Percentiles rank a stretch among this genome's conserved stretches.
Conservation (phyloP, 176 grass and related monocot species). For the Ampelocalamus luodianensis region DNA sequence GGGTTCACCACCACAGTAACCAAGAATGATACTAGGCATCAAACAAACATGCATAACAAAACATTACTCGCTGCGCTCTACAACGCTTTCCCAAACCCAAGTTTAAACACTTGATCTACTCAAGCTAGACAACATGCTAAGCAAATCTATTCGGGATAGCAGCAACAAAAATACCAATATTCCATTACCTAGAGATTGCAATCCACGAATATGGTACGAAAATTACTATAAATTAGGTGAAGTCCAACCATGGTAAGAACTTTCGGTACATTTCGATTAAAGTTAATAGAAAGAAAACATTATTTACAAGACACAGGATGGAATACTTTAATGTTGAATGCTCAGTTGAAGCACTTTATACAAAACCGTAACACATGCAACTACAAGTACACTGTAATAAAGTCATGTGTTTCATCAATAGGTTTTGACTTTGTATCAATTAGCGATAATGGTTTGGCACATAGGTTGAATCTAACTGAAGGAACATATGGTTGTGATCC, state of each 20-base stretch:
- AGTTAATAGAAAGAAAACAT: neutral
- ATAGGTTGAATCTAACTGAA: constrained; percentile 12
- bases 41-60: too few species aligned
- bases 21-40: too few species aligned
- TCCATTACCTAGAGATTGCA: neutral
- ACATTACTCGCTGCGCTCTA: too few species aligned
- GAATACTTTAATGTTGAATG: constrained; percentile 9
- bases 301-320: constrained; percentile 11
- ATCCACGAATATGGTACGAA: neutral
- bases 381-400: constrained; percentile 17
- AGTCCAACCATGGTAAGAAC: neutral
- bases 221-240: neutral
- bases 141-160: too few species aligned
- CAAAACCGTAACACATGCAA: neutral
- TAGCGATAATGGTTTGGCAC: neutral
- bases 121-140: too few species aligned
- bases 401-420: constrained; percentile 5
- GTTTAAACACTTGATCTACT: too few species aligned
- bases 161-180: neutral
- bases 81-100: too few species aligned
- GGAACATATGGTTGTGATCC: neutral
- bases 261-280: neutral
- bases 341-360: neutral
- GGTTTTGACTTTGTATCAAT: neutral
- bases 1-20: too few species aligned